Evolutionary conservation across 306 rosid species (phyloP), one percentile per base, ranked within the genome.

Genomic region (Quercus engelmannii): DNA sequence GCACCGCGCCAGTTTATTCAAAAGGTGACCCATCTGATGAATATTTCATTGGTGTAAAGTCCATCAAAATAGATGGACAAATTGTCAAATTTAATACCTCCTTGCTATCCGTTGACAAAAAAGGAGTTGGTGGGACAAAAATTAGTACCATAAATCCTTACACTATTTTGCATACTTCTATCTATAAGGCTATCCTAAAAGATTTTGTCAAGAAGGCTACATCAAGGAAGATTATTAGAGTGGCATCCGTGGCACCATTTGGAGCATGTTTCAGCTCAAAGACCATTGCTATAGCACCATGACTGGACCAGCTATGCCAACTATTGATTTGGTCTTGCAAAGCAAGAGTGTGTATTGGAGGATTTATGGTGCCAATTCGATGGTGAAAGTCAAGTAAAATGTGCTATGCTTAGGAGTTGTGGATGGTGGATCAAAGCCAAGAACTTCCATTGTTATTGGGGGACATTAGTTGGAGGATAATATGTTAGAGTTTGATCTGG

Each of bases 71-170:
- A 20, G 70, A 79, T 21, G 82, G 33, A 1, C 82, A 84, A 4
- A 43, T 57, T 3, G 88, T 93, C 0, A 49, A 81, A 0, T n/a
- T 89, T 41, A 85, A 88, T 17, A 25, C 79, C 31, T 74, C 88
- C 2, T 82, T 86, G 19, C 82, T 93, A 3, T 49, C 85, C 15
- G 71, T 91, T 61, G 74, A 88, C 62, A 12, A 19, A 21, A 57
- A 88, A 10, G 94, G 94, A 1, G 0, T 55, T 20, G 94, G 98
- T 5, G 98, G 98, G 49, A 93, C 97, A 0, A 91, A 88, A 67
- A 87, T 93, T 17, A 91, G 93, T 70, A 85, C 91, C 4, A 87
- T 85, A 6, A 56, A 82, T 55, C 98, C 92, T 0, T 87, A 86
- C 83, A 87, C 88, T 1, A 63, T 81, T 0, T 2, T 93, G 87